Base-by-base conservation (phyloP, 257 asterid species). In the Eustoma russellianum region DNA sequence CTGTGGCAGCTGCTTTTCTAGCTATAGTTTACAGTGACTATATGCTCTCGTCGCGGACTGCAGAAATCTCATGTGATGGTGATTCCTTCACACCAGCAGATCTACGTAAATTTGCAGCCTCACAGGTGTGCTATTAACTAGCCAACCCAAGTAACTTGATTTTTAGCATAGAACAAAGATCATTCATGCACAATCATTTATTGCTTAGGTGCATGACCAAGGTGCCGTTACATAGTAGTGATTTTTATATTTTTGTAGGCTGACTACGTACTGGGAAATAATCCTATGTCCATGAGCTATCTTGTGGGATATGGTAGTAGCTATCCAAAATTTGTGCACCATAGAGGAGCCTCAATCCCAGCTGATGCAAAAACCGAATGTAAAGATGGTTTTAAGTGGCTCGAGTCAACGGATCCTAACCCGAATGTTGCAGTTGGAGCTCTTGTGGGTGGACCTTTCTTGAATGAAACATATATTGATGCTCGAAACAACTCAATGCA, bases 301-400 rank as follows among this genome's bases (percentile, higher is more conserved):
- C 74, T 91, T 2, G 88, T 91, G 53, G 98, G 97, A 10, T 87
- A 77, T 38, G 97, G 98, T 4, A 82, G 76, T 13, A 74, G 56
- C 9, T 91, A 84, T 60, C 97, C 98, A 13, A 53, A 75, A 43
- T 73, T 55, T 35, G 94, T 91, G n/a, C 98, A 91, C 65, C 98
- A 91, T 13, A 79, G 98, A 71, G 98, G 97, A 54, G 95, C 98
- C 43, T 91, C 98, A 0, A 82, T 91, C 46, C 96, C 95, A 2
- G 52, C 28, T 0, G 79, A 74, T 24, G 80, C 66, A 14, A 51
- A 50, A 34, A 73, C 94, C 0, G 68, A 76, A 34, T 91, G 97
- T 83, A 81, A 80, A 72, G 90, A 80, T 1, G 98, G 98, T 18
- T 91, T 83, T 73, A 65, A 76, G 70, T 91, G 88, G 88, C 83